These are phyloP conservation scores for Hexamita inflata DNA, from an alignment of 208 protist genomes.

Conservation along the genomic window DNA sequence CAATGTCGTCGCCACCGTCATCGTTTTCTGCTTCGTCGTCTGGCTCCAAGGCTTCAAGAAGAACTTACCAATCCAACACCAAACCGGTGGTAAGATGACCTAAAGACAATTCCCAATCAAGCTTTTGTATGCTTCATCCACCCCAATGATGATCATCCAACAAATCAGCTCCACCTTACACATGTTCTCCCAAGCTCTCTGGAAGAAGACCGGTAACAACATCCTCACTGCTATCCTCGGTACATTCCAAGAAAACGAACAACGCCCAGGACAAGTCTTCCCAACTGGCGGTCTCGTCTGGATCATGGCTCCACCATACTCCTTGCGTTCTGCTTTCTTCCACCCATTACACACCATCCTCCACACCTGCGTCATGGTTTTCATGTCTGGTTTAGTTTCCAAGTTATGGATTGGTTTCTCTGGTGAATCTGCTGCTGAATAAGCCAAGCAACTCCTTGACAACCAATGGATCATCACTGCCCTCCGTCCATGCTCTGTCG, in stretches of 20 bases:
- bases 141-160: constrained; percentile 98
- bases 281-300: constrained; percentile 91
- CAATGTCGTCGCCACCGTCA: constrained; percentile 92
- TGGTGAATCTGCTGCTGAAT: constrained; percentile 79
- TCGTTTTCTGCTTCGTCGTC: constrained; percentile 95
- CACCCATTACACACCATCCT: constrained; percentile 93
- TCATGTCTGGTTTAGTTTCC: constrained; percentile 90
- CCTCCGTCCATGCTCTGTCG: not conserved
- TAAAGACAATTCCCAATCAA: constrained; percentile 85
- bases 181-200: constrained; percentile 98
- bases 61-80: constrained; percentile 68
- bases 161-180: constrained; percentile 95
- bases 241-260: constrained; percentile 70
- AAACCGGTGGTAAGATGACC: constrained; percentile 50
- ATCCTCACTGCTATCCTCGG: constrained; percentile 90
- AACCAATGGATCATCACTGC: constrained; percentile 72
- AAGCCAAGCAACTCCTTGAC: constrained; percentile 80
- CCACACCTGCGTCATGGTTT: constrained; percentile 89
- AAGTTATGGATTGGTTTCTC: constrained; percentile 92
- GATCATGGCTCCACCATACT: constrained; percentile 88
- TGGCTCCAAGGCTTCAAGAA: constrained; percentile 98
- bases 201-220: constrained; percentile 82
- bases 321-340: constrained; percentile 55
- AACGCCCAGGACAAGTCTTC: constrained; percentile 42
- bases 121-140: constrained; percentile 99